Conservation (phyloP, 2,329 filamentous ascomycete species). For the Colletotrichum gloeosporioides region DNA sequence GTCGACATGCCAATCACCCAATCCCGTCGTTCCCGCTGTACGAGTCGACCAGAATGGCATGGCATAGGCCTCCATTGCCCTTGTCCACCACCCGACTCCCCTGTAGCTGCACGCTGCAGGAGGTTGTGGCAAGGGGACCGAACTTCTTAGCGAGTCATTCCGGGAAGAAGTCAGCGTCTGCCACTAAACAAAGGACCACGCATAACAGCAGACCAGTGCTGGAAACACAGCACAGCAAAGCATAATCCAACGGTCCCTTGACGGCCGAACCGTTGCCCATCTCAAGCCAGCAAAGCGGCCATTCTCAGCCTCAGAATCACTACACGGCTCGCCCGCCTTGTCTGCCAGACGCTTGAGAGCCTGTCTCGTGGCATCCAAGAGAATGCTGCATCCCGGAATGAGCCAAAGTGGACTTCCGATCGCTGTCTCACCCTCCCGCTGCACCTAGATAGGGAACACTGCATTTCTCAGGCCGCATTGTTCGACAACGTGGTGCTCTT, state of each 20-base stretch:
- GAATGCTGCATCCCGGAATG: background rate
- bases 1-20: background rate
- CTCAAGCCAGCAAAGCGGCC: background rate
- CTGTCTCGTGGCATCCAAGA: background rate
- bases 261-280: background rate
- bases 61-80: background rate
- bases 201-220: background rate
- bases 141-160: background rate
- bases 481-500: background rate
- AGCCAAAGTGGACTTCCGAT: background rate
- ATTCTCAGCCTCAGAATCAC: slow-evolving; percentile 5
- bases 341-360: background rate
- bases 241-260: background rate
- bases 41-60: background rate
- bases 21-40: background rate
- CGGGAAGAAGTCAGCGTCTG: background rate
- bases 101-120: slow-evolving; percentile 1
- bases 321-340: background rate
- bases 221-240: background rate
- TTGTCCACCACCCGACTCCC: background rate
- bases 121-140: background rate
- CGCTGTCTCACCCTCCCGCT: background rate
- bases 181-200: background rate
- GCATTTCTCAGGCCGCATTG: background rate
- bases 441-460: background rate